These are phyloP conservation scores for Leptographium galeiforme DNA, from an alignment of 2,329 filamentous ascomycete genomes.

Conservation along the genomic window DNA sequence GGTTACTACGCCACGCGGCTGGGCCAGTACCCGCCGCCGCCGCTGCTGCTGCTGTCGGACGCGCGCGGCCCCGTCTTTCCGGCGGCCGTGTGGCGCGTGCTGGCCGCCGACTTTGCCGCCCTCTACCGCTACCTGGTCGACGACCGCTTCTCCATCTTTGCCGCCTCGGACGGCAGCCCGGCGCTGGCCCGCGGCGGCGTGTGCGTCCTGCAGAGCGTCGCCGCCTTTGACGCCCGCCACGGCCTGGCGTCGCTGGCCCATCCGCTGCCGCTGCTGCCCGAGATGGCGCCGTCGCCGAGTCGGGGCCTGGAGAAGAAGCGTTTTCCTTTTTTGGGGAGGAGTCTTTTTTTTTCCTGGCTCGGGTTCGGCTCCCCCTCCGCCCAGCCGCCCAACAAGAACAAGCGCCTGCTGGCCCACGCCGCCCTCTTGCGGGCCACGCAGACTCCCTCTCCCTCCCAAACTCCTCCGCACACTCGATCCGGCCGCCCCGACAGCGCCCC, in stretches of 20 bases:
- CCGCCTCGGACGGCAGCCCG: constrained; percentile 29
- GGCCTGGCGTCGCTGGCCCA: constrained; percentile 47
- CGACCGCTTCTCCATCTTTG: constrained; percentile 32
- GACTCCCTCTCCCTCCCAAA: too few species aligned
- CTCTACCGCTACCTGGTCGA: constrained; percentile 63
- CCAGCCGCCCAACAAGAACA: too few species aligned
- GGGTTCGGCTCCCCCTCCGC: too few species aligned
- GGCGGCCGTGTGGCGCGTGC: constrained; percentile 41
- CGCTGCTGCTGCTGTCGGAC: too few species aligned
- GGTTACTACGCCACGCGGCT: constrained; percentile 53
- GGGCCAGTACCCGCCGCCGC: constrained; percentile 57
- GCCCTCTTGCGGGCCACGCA: constrained; percentile 41
- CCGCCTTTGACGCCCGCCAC: constrained; percentile 50
- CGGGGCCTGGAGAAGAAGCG: too few species aligned
- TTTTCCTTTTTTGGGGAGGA: too few species aligned
- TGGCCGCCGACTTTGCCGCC: constrained; percentile 57
- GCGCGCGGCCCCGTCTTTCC: constrained; percentile 35
- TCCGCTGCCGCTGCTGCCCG: constrained; percentile 54
- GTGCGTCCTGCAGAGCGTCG: constrained; percentile 54
- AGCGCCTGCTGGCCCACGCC: constrained; percentile 35
- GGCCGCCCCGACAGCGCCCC: constrained; percentile 20
- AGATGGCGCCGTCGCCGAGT: constrained; percentile 11
- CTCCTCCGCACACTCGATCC: too few species aligned
- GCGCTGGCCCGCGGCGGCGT: constrained; percentile 50
- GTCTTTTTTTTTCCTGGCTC: too few species aligned